Evolutionary conservation across 495 filamentous ascomycete species (phyloP).

Genomic region (Aspergillus taichungensis): DNA sequence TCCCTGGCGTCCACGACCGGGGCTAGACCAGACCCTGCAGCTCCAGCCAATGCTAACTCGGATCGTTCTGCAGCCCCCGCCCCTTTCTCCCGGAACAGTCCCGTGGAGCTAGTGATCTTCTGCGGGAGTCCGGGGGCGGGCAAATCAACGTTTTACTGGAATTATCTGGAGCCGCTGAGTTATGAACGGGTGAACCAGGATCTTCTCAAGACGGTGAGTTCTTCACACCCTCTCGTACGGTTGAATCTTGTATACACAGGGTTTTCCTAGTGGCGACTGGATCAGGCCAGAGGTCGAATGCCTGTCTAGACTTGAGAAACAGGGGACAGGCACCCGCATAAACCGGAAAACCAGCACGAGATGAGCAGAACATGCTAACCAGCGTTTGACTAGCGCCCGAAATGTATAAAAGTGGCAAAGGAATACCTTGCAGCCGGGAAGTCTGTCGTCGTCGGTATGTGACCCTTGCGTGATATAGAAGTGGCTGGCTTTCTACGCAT

Average conservation of each 20-base stretch:
- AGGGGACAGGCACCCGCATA: background rate
- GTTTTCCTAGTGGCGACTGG: no score
- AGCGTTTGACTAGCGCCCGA: slow-evolving; percentile 49
- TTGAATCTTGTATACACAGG: background rate
- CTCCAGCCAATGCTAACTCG: background rate
- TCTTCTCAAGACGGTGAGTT: slow-evolving; percentile 64
- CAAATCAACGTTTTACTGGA: slow-evolving; percentile 86
- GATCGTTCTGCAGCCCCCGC: slow-evolving; percentile 9
- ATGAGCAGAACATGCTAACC: slow-evolving; percentile 2
- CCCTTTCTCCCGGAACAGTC: slow-evolving; percentile 52
- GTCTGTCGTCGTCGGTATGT: slow-evolving; percentile 69
- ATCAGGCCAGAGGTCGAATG: no score
- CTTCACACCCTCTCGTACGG: background rate
- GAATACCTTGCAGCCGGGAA: slow-evolving; percentile 53
- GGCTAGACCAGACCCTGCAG: no score
- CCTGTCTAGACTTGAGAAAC: background rate
- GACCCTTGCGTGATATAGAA: slow-evolving; percentile 6
- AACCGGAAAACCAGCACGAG: background rate
- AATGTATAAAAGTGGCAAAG: slow-evolving; percentile 71
- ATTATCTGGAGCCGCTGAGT: slow-evolving; percentile 63
- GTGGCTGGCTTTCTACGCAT: background rate
- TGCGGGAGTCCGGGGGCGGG: slow-evolving; percentile 83
- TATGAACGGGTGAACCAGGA: slow-evolving; percentile 91
- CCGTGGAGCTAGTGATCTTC: slow-evolving; percentile 71
- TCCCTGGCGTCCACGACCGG: background rate